Conservation (phyloP, 1,139 yeast genomes). For the Candida labiduridarum region DNA sequence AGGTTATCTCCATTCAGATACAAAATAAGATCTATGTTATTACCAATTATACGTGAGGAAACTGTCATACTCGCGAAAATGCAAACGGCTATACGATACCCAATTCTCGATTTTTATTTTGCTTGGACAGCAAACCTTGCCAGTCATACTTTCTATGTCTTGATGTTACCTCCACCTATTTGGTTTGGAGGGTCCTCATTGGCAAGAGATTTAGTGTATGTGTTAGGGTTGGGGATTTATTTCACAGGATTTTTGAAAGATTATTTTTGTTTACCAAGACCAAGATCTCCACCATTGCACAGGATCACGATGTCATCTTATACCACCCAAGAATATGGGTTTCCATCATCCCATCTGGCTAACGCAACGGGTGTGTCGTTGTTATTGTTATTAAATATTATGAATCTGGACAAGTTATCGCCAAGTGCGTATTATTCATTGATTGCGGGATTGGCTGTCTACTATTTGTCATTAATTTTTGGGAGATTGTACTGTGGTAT, state of each 20-base stretch:
- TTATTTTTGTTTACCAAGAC: slow-evolving; percentile 86
- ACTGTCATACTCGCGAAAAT: slow-evolving; percentile 60
- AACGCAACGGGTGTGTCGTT: slow-evolving; percentile 84
- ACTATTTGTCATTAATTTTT: slow-evolving; percentile 66
- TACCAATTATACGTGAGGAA: slow-evolving; percentile 68
- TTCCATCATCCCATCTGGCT: slow-evolving; percentile 91
- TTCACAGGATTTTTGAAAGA: slow-evolving; percentile 80
- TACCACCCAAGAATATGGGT: slow-evolving; percentile 92
- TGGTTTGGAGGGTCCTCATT: slow-evolving; percentile 75
- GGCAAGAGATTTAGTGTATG: slow-evolving; percentile 72
- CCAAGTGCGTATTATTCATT: slow-evolving; percentile 12
- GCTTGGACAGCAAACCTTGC: slow-evolving; percentile 91
- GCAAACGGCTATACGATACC: slow-evolving; percentile 55
- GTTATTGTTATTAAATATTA: slow-evolving; percentile 35
- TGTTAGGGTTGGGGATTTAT: slow-evolving; percentile 84
- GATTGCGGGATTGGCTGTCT: slow-evolving; percentile 32
- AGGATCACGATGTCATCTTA: slow-evolving; percentile 87
- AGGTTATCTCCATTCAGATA: slow-evolving; percentile 64
- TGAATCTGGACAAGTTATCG: slow-evolving; percentile 13
- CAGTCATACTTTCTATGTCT: slow-evolving; percentile 88
- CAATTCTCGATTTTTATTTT: slow-evolving; percentile 70
- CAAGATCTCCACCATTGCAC: slow-evolving; percentile 87
- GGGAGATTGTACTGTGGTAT: slow-evolving; percentile 95
- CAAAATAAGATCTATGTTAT: slow-evolving; percentile 52
- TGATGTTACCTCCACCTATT: slow-evolving; percentile 80